These are phyloP conservation scores for Yamadazyma paraphyllophila DNA, from an alignment of 805 yeast genomes.

Conservation along the genomic window DNA sequence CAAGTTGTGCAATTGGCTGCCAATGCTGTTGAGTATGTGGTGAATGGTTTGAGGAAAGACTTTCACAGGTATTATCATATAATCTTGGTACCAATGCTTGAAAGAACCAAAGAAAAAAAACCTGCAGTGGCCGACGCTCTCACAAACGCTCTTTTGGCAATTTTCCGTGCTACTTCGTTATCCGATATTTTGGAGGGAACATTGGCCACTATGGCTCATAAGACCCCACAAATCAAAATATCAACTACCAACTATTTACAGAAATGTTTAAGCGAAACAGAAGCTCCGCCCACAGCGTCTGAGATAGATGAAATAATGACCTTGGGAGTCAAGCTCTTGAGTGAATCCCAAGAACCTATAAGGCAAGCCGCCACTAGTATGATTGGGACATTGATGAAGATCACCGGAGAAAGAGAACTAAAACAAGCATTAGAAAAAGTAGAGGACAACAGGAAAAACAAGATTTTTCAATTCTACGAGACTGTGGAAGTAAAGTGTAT, in stretches of 20 bases:
- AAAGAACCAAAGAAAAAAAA: constrained; percentile 86
- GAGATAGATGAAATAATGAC: constrained; percentile 61
- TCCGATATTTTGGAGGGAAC: constrained; percentile 60
- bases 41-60: constrained; percentile 59
- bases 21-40: constrained; percentile 56
- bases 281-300: constrained; percentile 44
- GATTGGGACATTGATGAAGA: constrained; percentile 78
- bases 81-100: constrained; percentile 64
- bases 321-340: constrained; percentile 57
- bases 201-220: constrained; percentile 61
- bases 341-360: constrained; percentile 82
- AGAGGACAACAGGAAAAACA: constrained; percentile 69
- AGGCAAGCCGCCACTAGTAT: constrained; percentile 75
- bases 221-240: constrained; percentile 78
- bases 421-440: constrained; percentile 60
- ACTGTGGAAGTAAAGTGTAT: constrained; percentile 48
- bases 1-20: constrained; percentile 83
- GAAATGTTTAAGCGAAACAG: constrained; percentile 57
- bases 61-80: constrained; percentile 54
- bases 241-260: constrained; percentile 66
- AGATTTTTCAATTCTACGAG: constrained; percentile 60
- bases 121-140: constrained; percentile 72
- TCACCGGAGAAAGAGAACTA: constrained; percentile 73
- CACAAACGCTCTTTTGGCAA: constrained; percentile 60
- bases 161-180: constrained; percentile 51